Conservation (phyloP, 306 rosid species). For the Neltuma alba region DNA sequence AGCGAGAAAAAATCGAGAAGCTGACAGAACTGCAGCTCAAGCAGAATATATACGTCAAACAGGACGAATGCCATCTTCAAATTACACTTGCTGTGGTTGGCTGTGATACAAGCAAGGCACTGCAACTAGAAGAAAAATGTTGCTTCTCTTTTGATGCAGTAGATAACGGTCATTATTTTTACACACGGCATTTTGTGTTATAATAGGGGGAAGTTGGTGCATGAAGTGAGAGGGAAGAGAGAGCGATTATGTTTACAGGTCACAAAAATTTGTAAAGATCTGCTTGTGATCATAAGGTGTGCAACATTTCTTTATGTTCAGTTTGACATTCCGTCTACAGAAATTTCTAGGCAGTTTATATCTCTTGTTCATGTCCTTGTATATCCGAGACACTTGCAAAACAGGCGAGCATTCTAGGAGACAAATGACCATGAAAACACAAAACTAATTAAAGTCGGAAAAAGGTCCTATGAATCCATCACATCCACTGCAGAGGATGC, state of each 20-base stretch:
- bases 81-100: constrained; percentile 65
- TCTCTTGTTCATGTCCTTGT: background rate
- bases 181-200: constrained; percentile 12
- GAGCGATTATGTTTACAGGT: constrained; percentile 24
- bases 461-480: too few relatives aligned
- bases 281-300: background rate
- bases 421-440: background rate
- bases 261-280: constrained; percentile 16
- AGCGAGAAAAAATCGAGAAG: constrained; percentile 52
- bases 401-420: background rate
- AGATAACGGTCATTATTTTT: constrained; percentile 4
- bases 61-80: constrained; percentile 52
- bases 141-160: background rate
- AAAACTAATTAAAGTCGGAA: background rate
- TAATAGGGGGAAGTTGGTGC: constrained; percentile 38
- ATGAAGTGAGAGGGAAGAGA: constrained; percentile 14
- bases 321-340: background rate
- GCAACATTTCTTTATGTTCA: constrained; percentile 4
- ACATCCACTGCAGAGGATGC: too few relatives aligned
- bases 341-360: background rate
- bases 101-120: constrained; percentile 17
- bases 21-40: constrained; percentile 59
- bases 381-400: background rate
- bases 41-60: constrained; percentile 67
- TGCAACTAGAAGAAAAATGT: constrained; percentile 2